phyloP scores from a whole-genome alignment of 805 yeast species.

The Candida broadrunensis region DNA sequence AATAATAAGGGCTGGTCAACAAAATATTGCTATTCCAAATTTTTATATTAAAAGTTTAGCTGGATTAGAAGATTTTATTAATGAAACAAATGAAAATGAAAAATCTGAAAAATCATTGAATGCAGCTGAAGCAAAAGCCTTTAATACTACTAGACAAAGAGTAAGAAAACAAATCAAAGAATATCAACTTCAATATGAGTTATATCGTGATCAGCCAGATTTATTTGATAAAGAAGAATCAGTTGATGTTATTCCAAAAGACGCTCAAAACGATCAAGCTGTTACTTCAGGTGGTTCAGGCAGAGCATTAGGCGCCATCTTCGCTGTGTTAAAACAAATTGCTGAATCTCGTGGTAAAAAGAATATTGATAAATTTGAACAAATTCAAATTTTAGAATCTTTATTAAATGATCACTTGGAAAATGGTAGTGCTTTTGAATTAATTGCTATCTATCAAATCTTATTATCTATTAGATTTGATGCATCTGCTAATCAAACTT shows the following conservation, averaged over 20 bases:
- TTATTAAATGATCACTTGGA: slow-evolving; percentile 37
- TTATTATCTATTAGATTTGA: slow-evolving; percentile 89
- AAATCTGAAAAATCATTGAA: slow-evolving; percentile 70
- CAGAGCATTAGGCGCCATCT: slow-evolving; percentile 48
- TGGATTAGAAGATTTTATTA: slow-evolving; percentile 67
- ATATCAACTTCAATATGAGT: slow-evolving; percentile 54
- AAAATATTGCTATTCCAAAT: slow-evolving; percentile 70
- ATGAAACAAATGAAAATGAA: slow-evolving; percentile 45
- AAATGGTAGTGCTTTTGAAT: slow-evolving; percentile 59
- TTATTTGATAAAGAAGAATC: slow-evolving; percentile 60
- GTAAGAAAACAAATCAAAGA: slow-evolving; percentile 78
- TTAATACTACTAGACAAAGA: slow-evolving; percentile 85
- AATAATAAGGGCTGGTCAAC: slow-evolving; percentile 70
- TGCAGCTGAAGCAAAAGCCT: slow-evolving; percentile 80
- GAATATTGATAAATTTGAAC: slow-evolving; percentile 81
- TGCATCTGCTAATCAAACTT: slow-evolving; percentile 59
- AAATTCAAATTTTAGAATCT: slow-evolving; percentile 66
- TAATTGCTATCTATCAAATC: slow-evolving; percentile 72
- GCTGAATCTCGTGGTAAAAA: slow-evolving; percentile 94
- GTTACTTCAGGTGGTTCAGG: slow-evolving; percentile 37
- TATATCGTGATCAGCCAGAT: slow-evolving; percentile 69
- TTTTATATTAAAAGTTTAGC: slow-evolving; percentile 66
- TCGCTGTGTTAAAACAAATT: slow-evolving; percentile 68
- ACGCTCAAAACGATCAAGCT: slow-evolving; percentile 32
- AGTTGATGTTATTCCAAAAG: slow-evolving; percentile 28